Conservation (phyloP, 1,139 yeast species). For the Kurtzmaniella quercitrusa region DNA sequence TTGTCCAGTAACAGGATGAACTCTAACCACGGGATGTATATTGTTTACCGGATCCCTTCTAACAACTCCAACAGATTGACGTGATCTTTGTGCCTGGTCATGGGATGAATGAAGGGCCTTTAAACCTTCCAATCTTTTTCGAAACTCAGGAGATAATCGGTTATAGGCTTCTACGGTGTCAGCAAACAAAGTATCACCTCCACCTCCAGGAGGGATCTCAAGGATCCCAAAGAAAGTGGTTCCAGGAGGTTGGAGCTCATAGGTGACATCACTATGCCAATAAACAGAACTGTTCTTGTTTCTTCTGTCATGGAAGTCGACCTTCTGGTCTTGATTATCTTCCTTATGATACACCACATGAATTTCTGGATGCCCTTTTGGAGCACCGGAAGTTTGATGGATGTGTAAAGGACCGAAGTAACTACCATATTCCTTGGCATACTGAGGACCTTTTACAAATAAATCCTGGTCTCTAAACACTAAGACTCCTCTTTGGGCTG, state of each 20-base stretch:
- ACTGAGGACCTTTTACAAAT: conserved; percentile 27
- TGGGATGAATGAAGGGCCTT: conserved; percentile 23
- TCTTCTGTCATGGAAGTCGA: conserved; percentile 19
- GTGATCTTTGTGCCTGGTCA: conserved; percentile 31
- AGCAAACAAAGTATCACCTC: conserved; percentile 37
- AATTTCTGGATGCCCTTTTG: conserved; percentile 32
- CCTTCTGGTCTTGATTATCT: conserved; percentile 24
- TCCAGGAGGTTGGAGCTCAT: conserved; percentile 38
- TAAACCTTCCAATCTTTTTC: conserved; percentile 21
- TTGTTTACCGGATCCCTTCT: conserved; percentile 25
- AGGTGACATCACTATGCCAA: conserved; percentile 41
- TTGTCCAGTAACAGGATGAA: conserved; percentile 24
- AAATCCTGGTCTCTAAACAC: conserved; percentile 37
- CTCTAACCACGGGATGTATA: conserved; percentile 24
- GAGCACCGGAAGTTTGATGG: conserved; percentile 40
- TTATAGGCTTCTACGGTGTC: conserved; percentile 30
- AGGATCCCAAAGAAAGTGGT: conserved; percentile 34
- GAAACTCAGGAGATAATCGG: conserved; percentile 24
- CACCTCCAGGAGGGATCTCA: conserved; percentile 33
- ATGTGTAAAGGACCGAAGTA: conserved; percentile 37
- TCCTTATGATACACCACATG: conserved; percentile 19
- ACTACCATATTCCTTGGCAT: conserved; percentile 26
- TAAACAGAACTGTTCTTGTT: conserved; percentile 20
- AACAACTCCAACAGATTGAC: conserved; percentile 21
- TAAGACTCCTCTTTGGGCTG: conserved; percentile 40